These are phyloP conservation scores for Bruguiera sexangula DNA, from an alignment of 345 rosid species.

Conservation along the genomic window DNA sequence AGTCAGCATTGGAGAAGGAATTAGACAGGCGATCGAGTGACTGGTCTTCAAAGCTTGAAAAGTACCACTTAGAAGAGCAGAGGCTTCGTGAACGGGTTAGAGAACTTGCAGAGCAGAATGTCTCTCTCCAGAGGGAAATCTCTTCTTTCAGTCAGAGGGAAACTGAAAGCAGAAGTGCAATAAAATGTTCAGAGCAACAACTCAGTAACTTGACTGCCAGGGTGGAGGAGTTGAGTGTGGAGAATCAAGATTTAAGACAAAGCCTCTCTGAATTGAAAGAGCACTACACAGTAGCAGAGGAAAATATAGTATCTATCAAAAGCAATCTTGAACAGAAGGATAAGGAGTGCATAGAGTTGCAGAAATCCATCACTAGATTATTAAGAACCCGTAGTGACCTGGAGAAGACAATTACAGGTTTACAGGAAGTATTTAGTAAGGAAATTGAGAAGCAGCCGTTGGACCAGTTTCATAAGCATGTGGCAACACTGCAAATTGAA, in stretches of 20 bases:
- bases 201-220: constrained; percentile 50
- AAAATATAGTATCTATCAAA: constrained; percentile 47
- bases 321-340: constrained; percentile 81
- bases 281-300: constrained; percentile 48
- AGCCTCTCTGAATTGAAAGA: constrained; percentile 53
- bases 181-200: constrained; percentile 55
- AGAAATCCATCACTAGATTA: constrained; percentile 64
- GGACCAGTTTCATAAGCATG: constrained; percentile 43
- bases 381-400: constrained; percentile 75
- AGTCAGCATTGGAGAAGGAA: constrained; percentile 82
- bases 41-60: constrained; percentile 87
- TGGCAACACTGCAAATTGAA: constrained; percentile 63
- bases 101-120: constrained; percentile 96
- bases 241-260: constrained; percentile 51
- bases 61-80: constrained; percentile 72
- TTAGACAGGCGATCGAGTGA: constrained; percentile 92
- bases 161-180: constrained; percentile 52
- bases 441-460: constrained; percentile 40
- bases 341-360: constrained; percentile 81
- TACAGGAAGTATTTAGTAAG: constrained; percentile 50
- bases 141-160: constrained; percentile 67
- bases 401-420: constrained; percentile 77
- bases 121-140: constrained; percentile 82
- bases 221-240: constrained; percentile 46
- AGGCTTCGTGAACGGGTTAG: constrained; percentile 91